Evolutionary conservation across 2,329 filamentous ascomycete species (phyloP).

Genomic region (Ophiostoma australiae): DNA sequence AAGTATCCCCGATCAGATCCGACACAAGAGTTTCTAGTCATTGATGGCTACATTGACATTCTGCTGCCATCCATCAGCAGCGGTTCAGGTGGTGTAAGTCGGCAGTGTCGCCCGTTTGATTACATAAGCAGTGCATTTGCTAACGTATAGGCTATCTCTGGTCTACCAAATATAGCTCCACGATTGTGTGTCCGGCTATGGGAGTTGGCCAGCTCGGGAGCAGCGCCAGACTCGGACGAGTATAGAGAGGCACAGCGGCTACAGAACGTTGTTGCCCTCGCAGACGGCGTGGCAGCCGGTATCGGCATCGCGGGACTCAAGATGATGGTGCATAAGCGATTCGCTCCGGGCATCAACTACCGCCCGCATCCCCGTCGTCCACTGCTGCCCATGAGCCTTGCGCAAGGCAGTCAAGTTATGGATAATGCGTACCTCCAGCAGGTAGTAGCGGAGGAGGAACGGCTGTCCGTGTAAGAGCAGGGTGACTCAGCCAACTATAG

Average conservation of each 20-base stretch:
- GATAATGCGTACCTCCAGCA: not conserved
- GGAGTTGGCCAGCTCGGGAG: not conserved
- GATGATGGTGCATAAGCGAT: not conserved
- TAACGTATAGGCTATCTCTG: no score
- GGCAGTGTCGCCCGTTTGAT: no score
- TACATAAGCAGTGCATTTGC: no score
- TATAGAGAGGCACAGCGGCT: not conserved
- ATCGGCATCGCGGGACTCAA: not conserved
- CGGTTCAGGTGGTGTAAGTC: no score
- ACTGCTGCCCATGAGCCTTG: not conserved
- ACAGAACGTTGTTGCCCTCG: not conserved
- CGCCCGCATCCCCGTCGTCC: not conserved
- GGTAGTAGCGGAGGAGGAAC: not conserved
- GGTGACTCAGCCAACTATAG: not conserved
- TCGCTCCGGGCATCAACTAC: not conserved
- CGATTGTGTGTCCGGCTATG: no score
- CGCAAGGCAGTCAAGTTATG: not conserved
- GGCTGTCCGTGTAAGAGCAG: not conserved
- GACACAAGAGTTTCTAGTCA: not conserved
- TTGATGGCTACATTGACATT: not conserved
- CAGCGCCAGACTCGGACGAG: not conserved
- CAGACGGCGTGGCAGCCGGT: not conserved
- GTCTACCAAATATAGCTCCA: no score
- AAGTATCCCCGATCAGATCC: not conserved
- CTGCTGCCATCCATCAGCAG: not conserved